Percentiles rank a stretch among this genome's conserved stretches.
Conservation (phyloP, 768 basidiomycete species). For the Galerina marginata region DNA sequence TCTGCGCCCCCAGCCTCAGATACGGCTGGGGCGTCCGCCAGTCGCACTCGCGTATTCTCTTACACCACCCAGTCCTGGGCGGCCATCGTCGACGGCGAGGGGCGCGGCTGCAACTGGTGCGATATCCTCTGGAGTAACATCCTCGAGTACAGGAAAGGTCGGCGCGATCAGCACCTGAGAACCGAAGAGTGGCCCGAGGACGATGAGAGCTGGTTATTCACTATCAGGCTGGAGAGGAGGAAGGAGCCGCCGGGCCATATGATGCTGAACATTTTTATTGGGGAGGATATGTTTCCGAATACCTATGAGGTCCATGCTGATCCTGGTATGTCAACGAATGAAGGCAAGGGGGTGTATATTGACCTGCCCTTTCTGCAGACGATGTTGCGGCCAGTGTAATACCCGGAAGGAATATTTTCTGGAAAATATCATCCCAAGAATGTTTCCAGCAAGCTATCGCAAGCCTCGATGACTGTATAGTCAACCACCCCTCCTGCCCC, state of each 20-base stretch:
- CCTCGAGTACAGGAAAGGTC: neutral
- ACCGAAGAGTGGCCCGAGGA: neutral
- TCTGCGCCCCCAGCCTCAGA: too few relatives aligned
- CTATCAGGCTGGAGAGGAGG: neutral
- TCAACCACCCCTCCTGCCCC: neutral
- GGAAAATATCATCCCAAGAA: neutral
- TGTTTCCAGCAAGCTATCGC: neutral
- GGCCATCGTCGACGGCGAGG: neutral
- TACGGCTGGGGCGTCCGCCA: too few relatives aligned
- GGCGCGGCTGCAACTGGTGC: neutral
- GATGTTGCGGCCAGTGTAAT: neutral
- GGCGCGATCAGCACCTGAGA: neutral
- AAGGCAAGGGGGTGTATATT: neutral
- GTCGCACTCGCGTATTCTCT: neutral
- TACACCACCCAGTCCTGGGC: slow-evolving; percentile 3
- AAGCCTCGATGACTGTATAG: neutral
- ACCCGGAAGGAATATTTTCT: neutral
- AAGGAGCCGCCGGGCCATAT: neutral
- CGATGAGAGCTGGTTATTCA: neutral
- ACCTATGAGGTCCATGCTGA: neutral
- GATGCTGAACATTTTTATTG: neutral
- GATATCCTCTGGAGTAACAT: slow-evolving; percentile 4
- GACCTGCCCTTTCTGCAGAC: neutral
- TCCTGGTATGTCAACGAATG: neutral
- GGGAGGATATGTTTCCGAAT: neutral